Base-by-base conservation (phyloP, 129 eudicot genomes). In the Mikania micrantha region DNA sequence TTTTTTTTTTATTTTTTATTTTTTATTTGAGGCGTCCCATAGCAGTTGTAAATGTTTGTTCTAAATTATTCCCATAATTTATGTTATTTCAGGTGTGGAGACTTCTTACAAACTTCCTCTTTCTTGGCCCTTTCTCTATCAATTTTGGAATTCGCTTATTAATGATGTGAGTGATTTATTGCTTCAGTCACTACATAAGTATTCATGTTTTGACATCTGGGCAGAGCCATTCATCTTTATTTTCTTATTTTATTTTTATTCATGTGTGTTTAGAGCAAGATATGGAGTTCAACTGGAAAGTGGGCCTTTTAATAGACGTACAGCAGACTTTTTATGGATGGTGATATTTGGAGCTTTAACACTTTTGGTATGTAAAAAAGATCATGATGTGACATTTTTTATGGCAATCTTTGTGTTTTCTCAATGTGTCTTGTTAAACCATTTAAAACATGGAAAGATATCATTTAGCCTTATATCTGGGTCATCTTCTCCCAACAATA, bases 281-380 rank as follows among this genome's bases (percentile, higher is more conserved):
- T 91, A 91, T 79, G 97, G 97, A 72, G 97, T 88, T 60, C 97
- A 85, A 67, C 72, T 91, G 74, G 97, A 91, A 79, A 79, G 25
- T 78, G 96, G 96, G 64, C 96, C 97, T 10, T 91, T 88, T 58
- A 74, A 81, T 64, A 74, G 90, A 64, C 95, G 94, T 49, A 91
- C 94, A 29, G 88, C 96, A 58, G 96, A 88, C 69, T 87, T 91
- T 52, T 74, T 91, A 66, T 91, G 96, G 96, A 91, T 91, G 97
- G 83, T 91, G 87, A 74, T 88, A 34, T 91, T 85, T 79, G 97
- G 96, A 62, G 75, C 88, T 11, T 59, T 85, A 28, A 34, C 84
- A 40, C 74, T 85, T 68, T 58, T 87, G 96, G 96, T 91, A 56
- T 4, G 66, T 54, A 9, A 25, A 20, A 21, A 17, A n/a, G 31